Base-by-base conservation (phyloP, 148 eudicot genomes). In the Dysphania ambrosioides region DNA sequence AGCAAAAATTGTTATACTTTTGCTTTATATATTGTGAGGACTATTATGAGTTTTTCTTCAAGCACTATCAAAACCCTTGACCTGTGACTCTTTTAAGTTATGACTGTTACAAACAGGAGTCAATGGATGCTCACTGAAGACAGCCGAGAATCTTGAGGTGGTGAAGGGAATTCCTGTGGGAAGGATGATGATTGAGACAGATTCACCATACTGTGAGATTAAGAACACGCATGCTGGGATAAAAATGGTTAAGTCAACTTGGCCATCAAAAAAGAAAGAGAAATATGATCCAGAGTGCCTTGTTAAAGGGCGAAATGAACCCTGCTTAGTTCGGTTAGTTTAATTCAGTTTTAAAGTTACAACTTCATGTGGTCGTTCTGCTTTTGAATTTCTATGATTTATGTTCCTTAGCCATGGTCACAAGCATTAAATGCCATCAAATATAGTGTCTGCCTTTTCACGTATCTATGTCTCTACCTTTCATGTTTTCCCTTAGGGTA, bases 201-300 rank as follows among this genome's bases (percentile, higher is more conserved):
- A 95, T 88, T 87, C 99, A 56, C 99, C 99, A 27, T 95, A 95
- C 71, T 95, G 99, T 83, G 99, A 92, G 64, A 90, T 95, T 76
- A 95, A 92, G 82, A 95, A 86, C 74, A 92, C 99, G 53, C 97
- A 92, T 90, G 97, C 99, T n/a, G 99, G 99, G 60, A 79, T 90
- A 42, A 82, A 80, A 47, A 88, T 81, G 80, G 94, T 95, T 15
- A 88, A 90, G 81, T 90, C 96, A 19, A 80, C 68, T 67, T 90
- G 96, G 97, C 89, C 92, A 71, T 95, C 99, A 21, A 92, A 90
- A 89, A 95, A 95, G 87, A 95, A 92, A 83, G 99, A 95, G 74
- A 92, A 88, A 85, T 86, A 95, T 72, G 96, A 95, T 77, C 85
- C 86, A 19, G 87, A 87, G 74, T 89, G 87, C 83, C 86, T 86